phyloP scores from a whole-genome alignment of 257 asterid genomes.

The Solanum etuberosum region DNA sequence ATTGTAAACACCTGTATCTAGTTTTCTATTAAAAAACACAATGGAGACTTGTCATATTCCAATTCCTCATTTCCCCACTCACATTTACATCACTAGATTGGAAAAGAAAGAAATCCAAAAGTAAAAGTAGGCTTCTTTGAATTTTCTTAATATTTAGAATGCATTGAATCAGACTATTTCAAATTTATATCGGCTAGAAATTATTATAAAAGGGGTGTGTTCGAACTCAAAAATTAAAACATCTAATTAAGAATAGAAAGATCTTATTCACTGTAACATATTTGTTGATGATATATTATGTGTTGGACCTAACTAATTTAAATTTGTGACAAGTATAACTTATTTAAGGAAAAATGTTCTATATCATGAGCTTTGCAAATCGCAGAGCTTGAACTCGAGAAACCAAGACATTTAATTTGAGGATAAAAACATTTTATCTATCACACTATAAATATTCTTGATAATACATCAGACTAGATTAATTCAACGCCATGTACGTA shows the following conservation, averaged over 20 bases:
- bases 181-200: neutral
- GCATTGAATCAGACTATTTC: neutral
- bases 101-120: neutral
- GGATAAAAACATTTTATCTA: neutral
- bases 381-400: too few species aligned
- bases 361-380: too few species aligned
- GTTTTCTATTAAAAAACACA: neutral
- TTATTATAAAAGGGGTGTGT: neutral
- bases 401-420: neutral
- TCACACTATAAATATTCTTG: neutral
- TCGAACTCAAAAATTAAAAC: too few species aligned
- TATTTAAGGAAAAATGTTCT: too few species aligned
- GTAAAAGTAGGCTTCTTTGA: neutral
- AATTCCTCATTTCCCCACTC: slow-evolving; percentile 15
- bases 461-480: neutral
- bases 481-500: neutral
- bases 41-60: slow-evolving; percentile 29
- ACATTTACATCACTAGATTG: slow-evolving; percentile 17
- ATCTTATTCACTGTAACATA: too few species aligned
- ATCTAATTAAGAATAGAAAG: too few species aligned
- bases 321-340: neutral
- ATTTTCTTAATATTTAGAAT: neutral
- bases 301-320: neutral
- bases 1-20: slow-evolving; percentile 28
- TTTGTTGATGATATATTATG: neutral